Conservation (phyloP, 2,329 filamentous ascomycete genomes). For the Camillea tinctor region DNA sequence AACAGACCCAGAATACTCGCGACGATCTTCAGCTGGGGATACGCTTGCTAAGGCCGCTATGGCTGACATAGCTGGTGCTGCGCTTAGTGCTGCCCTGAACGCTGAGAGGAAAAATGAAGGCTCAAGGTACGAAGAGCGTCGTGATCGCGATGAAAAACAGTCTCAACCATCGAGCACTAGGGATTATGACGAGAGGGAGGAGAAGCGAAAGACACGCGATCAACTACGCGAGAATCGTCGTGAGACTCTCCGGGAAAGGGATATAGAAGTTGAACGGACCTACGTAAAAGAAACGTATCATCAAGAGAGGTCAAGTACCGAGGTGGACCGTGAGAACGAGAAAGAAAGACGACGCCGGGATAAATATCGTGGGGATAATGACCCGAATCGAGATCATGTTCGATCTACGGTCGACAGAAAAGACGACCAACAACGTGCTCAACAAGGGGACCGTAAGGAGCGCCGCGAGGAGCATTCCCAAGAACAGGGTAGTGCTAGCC, state of each 20-base stretch:
- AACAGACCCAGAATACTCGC: constrained; percentile 36
- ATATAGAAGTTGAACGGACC: constrained; percentile 17
- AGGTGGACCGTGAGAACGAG: constrained; percentile 19
- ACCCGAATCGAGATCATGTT: constrained; percentile 30
- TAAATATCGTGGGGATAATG: constrained; percentile 28
- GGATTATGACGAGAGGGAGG: constrained; percentile 20
- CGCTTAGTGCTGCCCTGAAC: constrained; percentile 46
- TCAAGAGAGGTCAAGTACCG: constrained; percentile 19
- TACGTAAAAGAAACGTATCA: constrained; percentile 20
- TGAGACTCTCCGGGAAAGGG: constrained; percentile 25
- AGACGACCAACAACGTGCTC: constrained; percentile 15
- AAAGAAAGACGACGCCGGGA: constrained; percentile 23
- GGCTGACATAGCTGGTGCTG: constrained; percentile 48
- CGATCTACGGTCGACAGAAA: constrained; percentile 11
- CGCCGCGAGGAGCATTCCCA: constrained; percentile 1
- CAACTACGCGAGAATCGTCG: constrained; percentile 25
- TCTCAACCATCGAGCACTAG: constrained; percentile 19
- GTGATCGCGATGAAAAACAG: constrained; percentile 35
- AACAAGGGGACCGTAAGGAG: constrained; percentile 27
- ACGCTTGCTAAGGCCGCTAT: constrained; percentile 45
- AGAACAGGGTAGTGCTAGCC: constrained; percentile 17
- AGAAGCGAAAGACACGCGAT: constrained; percentile 28
- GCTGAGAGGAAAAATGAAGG: constrained; percentile 34
- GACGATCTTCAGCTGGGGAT: constrained; percentile 37
- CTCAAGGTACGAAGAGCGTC: constrained; percentile 29